phyloP scores from a whole-genome alignment of 2,329 filamentous ascomycete species.

The Cercospora beticola region DNA sequence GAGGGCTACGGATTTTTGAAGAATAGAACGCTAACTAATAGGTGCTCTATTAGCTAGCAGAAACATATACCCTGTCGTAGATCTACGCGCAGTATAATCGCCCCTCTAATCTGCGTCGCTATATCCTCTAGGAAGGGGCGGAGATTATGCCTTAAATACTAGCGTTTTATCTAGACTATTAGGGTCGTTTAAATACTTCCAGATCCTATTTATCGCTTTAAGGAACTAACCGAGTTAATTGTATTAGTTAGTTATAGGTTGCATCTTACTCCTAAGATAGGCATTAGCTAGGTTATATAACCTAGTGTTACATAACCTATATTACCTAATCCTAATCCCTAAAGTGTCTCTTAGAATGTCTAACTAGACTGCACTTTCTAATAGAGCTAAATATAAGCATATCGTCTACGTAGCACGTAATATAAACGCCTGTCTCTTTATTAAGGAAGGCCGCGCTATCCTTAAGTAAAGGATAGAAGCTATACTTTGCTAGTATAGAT shows the following conservation, averaged over 20 bases:
- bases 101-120: slow-evolving; percentile 7
- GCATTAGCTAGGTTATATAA: too few species aligned
- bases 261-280: too few species aligned
- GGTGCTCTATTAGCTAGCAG: too few species aligned
- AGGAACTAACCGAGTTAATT: too few species aligned
- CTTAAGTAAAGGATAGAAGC: slow-evolving; percentile 9
- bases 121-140: neutral
- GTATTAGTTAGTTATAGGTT: too few species aligned
- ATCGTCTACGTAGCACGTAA: slow-evolving; percentile 10
- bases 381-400: slow-evolving; percentile 16
- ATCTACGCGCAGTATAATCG: slow-evolving; percentile 5
- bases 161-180: slow-evolving; percentile 4
- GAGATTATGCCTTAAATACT: slow-evolving; percentile 8
- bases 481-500: slow-evolving; percentile 7
- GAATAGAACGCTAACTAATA: too few species aligned
- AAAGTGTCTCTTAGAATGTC: too few species aligned
- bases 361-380: slow-evolving; percentile 1
- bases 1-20: too few species aligned
- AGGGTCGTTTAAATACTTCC: slow-evolving; percentile 14
- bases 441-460: slow-evolving; percentile 5
- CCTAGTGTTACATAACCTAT: too few species aligned
- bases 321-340: too few species aligned
- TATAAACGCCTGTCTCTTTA: slow-evolving; percentile 7
- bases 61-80: too few species aligned
- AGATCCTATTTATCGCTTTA: slow-evolving; percentile 15